Base-by-base conservation (phyloP, 345 rosid genomes). In the Arabidopsis thaliana region DNA sequence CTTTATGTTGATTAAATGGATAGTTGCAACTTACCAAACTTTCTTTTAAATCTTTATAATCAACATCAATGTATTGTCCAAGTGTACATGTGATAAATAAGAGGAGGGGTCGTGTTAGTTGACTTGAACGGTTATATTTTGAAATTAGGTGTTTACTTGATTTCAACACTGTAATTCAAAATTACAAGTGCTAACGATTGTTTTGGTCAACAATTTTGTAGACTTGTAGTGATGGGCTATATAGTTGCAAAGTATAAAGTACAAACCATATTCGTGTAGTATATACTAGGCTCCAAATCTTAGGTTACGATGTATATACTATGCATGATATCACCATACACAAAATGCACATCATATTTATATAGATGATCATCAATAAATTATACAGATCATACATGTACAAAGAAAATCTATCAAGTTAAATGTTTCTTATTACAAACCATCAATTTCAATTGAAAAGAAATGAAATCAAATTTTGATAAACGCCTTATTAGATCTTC, bases 21-120 rank as follows among this genome's bases (percentile, higher is more conserved):
- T 72, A 67, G 73, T 78, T 78, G 81, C 28, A 72, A 72, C 81
- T 44, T 67, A 78, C 81, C 81, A 65, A 78, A 72, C 78, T 72
- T 44, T 72, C 73, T 57, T 71, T 69, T 1, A 11, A 42, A 49
- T 30, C 60, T 65, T 78, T 48, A 53, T 52, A 77, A 70, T 70
- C 42, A 65, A 72, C 55, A 72, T 71, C 63, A 65, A 59, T 78
- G 59, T 66, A 58, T 53, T 66, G 72, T 72, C 77, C 72, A 78
- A n/a, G 24, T 25, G 30, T 36, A 16, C 20, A 16, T 16, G 79
- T 61, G 49, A 78, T 71, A 58, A 48, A 50, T 55, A 59, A 37
- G 51, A 71, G 53, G 51, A 71, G 53, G 53, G 72, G 11, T 77
- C 37, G 67, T 46, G 41, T 45, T 45, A 46, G 46, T 57, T 48